Base-by-base conservation (phyloP, 805 yeast species). In the Kuraishia ogatae region DNA sequence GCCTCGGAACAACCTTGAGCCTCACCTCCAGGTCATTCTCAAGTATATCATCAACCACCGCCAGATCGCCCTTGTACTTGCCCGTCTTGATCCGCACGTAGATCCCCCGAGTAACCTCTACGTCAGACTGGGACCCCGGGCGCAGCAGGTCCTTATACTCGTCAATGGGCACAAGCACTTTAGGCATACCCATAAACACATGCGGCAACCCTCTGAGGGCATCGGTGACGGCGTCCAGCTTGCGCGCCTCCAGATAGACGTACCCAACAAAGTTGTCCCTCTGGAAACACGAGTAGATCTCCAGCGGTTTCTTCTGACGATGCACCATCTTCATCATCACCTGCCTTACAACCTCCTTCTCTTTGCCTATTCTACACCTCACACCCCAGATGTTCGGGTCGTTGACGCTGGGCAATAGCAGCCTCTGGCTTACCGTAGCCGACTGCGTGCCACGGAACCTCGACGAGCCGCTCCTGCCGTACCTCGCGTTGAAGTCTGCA, bases 361-460 rank as follows among this genome's bases (percentile, higher is more conserved):
- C 99, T 61, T 87, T 83, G 52, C 98, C 97, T 39, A 89, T 90
- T 64, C 96, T 82, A 73, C 96, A 90, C 70, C 97, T 83, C 50
- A 94, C 83, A 65, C 97, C 98, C 88, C 97, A 94, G 63, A 94
- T 89, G 54, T 90, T 84, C 8, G 99, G 98, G 67, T 94, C 97
- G 64, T 92, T 90, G 56, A 94, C 96, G 35, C 97, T 90, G 13
- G 99, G 99, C 70, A 94, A 78, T 62, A 94, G 78, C 63, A 94
- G 81, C 65, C 96, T 85, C 69, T 94, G 99, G 5, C 98, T 94
- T 13, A 93, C 97, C 50, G 86, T 81, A 39, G 91, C 89, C 54
- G 90, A 87, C 49, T 81, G 80, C 46, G 82, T 85, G 51, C 96
- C 97, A 64, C 96, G 80, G 70, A 87, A 92, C 58, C 87, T 87